Conservation (phyloP, 2,329 filamentous ascomycete genomes). For the Xylariaceae sp. region DNA sequence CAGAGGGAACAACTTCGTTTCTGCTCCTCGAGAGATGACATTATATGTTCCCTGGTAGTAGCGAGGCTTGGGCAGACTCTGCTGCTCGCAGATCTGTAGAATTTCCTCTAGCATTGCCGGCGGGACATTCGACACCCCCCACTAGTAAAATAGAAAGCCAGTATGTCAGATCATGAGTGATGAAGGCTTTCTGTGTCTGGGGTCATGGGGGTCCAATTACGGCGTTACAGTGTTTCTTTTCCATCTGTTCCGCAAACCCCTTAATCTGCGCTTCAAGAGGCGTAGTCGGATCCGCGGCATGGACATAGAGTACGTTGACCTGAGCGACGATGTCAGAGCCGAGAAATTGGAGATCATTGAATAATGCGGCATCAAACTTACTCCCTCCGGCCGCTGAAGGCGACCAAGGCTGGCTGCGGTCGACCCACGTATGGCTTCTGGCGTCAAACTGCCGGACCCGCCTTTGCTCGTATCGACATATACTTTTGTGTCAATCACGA, state of each 20-base stretch:
- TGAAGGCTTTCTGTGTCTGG: neutral
- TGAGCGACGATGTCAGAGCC: constrained; percentile 3
- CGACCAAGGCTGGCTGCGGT: constrained; percentile 28
- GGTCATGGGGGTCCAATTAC: constrained; percentile 11
- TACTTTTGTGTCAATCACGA: constrained; percentile 35
- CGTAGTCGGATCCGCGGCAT: constrained; percentile 32
- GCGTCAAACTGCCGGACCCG: constrained; percentile 28
- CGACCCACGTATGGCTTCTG: constrained; percentile 26
- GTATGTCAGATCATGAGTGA: neutral
- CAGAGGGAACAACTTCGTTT: constrained; percentile 33
- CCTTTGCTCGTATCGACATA: constrained; percentile 27
- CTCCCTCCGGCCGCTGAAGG: constrained; percentile 17
- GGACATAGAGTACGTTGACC: constrained; percentile 36
- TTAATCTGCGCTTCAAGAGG: constrained; percentile 34
- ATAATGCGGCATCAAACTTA: neutral
- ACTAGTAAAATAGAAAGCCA: constrained; percentile 16
- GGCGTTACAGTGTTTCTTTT: constrained; percentile 28
- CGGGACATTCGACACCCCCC: constrained; percentile 37
- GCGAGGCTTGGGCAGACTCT: constrained; percentile 34
- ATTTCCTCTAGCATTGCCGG: constrained; percentile 29
- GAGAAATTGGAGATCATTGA: neutral
- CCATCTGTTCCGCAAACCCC: constrained; percentile 31
- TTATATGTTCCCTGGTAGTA: constrained; percentile 41
- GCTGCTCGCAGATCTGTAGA: constrained; percentile 31
- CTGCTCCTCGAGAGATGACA: constrained; percentile 33